Evolutionary conservation across 495 filamentous ascomycete genomes (phyloP).

Genomic region (Penicillium subrubescens): DNA sequence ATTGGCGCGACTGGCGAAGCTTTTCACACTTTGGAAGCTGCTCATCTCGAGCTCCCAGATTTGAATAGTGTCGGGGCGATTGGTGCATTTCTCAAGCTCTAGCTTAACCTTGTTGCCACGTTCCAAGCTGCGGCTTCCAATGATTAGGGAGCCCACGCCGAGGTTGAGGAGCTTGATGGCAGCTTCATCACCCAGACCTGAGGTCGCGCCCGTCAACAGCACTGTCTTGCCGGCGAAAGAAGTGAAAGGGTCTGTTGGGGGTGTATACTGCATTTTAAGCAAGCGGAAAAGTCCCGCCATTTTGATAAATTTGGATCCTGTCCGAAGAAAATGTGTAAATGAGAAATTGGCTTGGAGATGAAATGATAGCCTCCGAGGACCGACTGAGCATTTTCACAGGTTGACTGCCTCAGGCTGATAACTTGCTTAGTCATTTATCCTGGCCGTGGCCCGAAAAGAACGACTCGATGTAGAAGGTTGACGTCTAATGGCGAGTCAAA

Average conservation of each 20-base stretch:
- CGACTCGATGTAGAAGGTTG: too few species aligned
- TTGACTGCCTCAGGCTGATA: neutral
- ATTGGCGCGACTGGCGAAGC: constrained; percentile 46
- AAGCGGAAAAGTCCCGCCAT: constrained; percentile 46
- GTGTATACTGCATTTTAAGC: constrained; percentile 39
- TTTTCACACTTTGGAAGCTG: constrained; percentile 50
- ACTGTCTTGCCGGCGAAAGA: constrained; percentile 54
- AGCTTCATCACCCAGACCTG: constrained; percentile 52
- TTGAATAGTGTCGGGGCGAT: constrained; percentile 42
- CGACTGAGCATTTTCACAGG: neutral
- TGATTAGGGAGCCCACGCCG: constrained; percentile 43
- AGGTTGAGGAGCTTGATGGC: constrained; percentile 48
- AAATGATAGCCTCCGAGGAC: neutral
- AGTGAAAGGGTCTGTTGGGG: constrained; percentile 39
- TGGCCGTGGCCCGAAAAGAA: too few species aligned
- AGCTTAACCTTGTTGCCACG: constrained; percentile 49
- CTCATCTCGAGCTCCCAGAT: constrained; percentile 60
- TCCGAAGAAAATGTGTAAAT: neutral
- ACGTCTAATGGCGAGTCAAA: too few species aligned
- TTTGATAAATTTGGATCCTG: neutral
- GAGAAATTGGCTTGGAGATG: neutral
- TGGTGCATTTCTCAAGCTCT: constrained; percentile 49
- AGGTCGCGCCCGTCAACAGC: constrained; percentile 59
- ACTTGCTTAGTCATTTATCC: neutral
- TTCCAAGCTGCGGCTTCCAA: constrained; percentile 43